Evolutionary conservation across 2,329 filamentous ascomycete genomes (phyloP), one percentile per base, ranked within the genome.

Genomic region (Ceratocystis lukuohia): DNA sequence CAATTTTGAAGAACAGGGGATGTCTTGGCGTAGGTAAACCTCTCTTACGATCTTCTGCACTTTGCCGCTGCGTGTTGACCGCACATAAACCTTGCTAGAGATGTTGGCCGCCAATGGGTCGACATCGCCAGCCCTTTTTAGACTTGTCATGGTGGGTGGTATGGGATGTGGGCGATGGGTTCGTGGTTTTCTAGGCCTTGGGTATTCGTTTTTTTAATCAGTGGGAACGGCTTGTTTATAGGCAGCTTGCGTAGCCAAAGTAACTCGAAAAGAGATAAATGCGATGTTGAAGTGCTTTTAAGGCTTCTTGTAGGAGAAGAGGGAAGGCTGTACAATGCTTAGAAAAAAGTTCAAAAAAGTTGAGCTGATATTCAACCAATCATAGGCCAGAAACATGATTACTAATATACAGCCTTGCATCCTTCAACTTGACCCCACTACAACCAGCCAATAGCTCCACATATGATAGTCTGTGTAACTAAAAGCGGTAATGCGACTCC

Each of bases 31-130:
- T 69, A 99, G 82, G 77, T 99, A 99, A 69, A 97, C 83, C 79
- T 99, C 94, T 72, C 92, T 86, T 70, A 99, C 94, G 73, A 99
- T 95, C 81, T 99, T 99, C 76, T 97, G 94, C 68, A 97, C 93
- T 79, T 96, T 96, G 76, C 94, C 94, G 76, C 86, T 94, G 77
- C 90, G 92, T 61, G 93, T 96, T 30, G 94, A 96, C 68, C 94
- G 85, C 70, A 99, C 89, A 74, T 95, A 99, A 72, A 95, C 86
- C 78, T 97, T 99, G 83, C 88, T 96, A 41, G 91, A 93, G 70
- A 97, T 88, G 73, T 88, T 96, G 61, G 87, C 80, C 37, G 86
- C 82, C 68, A 79, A 74, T 10, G 81, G 77, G 66, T 84, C 82
- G 30, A 77, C 75, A 30, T 79, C 80, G 59, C 79, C 74, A 7